Conservation (phyloP, 2,329 filamentous ascomycete genomes). For the Penicillium italicum region DNA sequence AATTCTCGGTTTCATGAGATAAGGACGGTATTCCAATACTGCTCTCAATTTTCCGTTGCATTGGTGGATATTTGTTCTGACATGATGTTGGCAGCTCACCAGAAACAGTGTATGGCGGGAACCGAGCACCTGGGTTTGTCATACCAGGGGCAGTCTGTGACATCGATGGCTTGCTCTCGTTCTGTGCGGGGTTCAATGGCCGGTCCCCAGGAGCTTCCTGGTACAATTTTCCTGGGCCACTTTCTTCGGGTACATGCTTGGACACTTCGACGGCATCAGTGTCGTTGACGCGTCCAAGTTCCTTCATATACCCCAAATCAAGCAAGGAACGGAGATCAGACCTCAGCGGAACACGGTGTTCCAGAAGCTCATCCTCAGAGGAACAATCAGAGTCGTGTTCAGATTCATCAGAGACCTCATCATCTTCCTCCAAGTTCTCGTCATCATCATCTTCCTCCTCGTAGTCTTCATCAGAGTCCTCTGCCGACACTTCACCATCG, state of each 20-base stretch:
- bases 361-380: neutral
- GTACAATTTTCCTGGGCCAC: neutral
- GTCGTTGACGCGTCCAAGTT: neutral
- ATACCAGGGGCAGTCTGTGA: neutral
- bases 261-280: constrained; percentile 2
- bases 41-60: neutral
- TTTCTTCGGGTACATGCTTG: neutral
- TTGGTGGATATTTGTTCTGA: neutral
- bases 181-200: neutral
- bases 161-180: neutral
- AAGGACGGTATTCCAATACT: neutral
- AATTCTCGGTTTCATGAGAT: neutral
- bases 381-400: neutral
- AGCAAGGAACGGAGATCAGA: neutral
- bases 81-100: neutral
- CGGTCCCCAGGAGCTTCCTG: neutral
- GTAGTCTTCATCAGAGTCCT: neutral
- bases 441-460: constrained; percentile 4
- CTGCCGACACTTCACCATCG: neutral
- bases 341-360: neutral
- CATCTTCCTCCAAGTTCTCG: constrained; percentile 1
- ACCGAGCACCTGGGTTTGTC: constrained; percentile 2
- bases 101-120: constrained; percentile 1
- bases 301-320: neutral
- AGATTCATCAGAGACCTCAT: constrained; percentile 11